phyloP scores from a whole-genome alignment of 1,139 yeast species.

The Candida mesenterica region DNA sequence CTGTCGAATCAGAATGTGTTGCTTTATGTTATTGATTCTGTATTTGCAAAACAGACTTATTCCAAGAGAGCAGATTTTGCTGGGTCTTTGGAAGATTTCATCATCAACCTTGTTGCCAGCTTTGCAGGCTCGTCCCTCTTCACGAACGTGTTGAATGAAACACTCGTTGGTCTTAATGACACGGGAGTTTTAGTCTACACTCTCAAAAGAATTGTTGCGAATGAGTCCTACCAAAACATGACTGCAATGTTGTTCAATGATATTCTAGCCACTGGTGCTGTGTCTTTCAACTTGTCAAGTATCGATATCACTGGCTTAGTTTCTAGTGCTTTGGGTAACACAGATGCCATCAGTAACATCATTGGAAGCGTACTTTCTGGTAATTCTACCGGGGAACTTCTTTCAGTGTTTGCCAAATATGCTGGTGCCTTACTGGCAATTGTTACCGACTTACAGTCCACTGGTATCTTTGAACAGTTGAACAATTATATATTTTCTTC shows the following conservation, averaged over 20 bases:
- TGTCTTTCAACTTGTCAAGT: constrained; percentile 20
- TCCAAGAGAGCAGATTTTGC: constrained; percentile 23
- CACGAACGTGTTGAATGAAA: constrained; percentile 24
- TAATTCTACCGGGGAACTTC: constrained; percentile 10
- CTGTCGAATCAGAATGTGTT: constrained; percentile 30
- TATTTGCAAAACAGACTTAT: constrained; percentile 18
- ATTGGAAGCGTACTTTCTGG: constrained; percentile 29
- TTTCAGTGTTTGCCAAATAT: constrained; percentile 28
- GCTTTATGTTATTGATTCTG: constrained; percentile 23
- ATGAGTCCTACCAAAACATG: constrained; percentile 38
- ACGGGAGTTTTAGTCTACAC: constrained; percentile 43
- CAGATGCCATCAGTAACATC: constrained; percentile 21
- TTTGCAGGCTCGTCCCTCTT: constrained; percentile 32
- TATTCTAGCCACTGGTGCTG: constrained; percentile 25
- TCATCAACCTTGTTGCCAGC: constrained; percentile 29
- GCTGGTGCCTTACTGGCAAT: constrained; percentile 31
- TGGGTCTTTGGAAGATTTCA: constrained; percentile 29
- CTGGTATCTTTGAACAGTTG: constrained; percentile 41
- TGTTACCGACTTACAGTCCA: constrained; percentile 33
- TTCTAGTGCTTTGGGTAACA: constrained; percentile 24
- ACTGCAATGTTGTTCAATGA: constrained; percentile 31
- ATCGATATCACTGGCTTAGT: constrained; percentile 31
- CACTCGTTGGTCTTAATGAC: constrained; percentile 39
- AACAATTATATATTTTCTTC: constrained; percentile 35
- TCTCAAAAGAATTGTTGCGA: constrained; percentile 35